Evolutionary conservation across 768 basidiomycete species (phyloP).

Genomic region (Podaxis sp.): DNA sequence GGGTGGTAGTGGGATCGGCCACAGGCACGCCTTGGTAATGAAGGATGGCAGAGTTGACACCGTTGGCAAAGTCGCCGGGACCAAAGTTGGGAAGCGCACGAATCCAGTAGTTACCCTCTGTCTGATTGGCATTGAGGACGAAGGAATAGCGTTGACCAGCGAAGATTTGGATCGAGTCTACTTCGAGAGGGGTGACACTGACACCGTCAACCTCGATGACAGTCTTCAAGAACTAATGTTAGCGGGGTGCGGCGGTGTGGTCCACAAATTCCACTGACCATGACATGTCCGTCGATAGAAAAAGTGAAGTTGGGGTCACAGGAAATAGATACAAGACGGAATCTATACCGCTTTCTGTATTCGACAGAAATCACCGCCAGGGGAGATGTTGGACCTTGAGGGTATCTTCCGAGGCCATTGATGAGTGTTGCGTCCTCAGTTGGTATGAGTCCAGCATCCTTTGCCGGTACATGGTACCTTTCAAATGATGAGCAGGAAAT

Average conservation of each 20-base stretch:
- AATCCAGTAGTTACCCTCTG: slow-evolving; percentile 55
- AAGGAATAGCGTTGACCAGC: slow-evolving; percentile 45
- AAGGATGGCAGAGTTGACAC: slow-evolving; percentile 54
- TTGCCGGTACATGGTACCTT: slow-evolving; percentile 31
- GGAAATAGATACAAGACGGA: slow-evolving; percentile 45
- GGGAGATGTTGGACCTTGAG: slow-evolving; percentile 29
- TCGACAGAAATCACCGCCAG: slow-evolving; percentile 40
- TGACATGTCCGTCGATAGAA: slow-evolving; percentile 44
- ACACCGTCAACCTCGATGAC: slow-evolving; percentile 41
- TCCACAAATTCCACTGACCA: slow-evolving; percentile 22
- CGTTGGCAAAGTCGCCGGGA: slow-evolving; percentile 25
- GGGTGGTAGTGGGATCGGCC: slow-evolving; percentile 37
- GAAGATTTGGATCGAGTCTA: slow-evolving; percentile 32
- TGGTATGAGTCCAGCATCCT: slow-evolving; percentile 26
- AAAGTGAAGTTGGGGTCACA: slow-evolving; percentile 44
- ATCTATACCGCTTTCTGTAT: slow-evolving; percentile 39
- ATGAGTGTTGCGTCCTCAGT: slow-evolving; percentile 37
- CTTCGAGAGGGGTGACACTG: slow-evolving; percentile 33
- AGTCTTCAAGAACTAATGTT: slow-evolving; percentile 20
- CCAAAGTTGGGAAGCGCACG: slow-evolving; percentile 31
- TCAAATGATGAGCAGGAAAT: neutral
- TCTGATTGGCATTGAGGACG: slow-evolving; percentile 34
- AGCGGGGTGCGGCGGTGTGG: neutral
- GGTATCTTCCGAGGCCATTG: slow-evolving; percentile 48
- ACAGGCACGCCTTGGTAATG: slow-evolving; percentile 42